A percentile compares a stretch with the other conserved stretches of the same genome.
phyloP scores from a whole-genome alignment of 495 filamentous ascomycete genomes.

The Penicillium dipodomyicola region DNA sequence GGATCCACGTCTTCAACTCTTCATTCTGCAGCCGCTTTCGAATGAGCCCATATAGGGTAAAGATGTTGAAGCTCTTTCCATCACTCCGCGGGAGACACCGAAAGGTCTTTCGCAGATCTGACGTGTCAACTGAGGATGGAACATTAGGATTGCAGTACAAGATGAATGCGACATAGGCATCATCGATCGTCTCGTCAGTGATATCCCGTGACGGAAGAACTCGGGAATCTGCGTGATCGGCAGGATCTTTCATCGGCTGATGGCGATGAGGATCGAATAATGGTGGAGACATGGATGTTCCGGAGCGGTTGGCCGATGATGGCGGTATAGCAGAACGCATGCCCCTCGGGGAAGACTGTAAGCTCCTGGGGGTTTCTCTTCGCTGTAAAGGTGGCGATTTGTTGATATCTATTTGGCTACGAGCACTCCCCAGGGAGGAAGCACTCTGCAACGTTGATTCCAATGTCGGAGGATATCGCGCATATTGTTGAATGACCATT shows the following conservation, averaged over 20 bases:
- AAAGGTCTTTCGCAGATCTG: slow-evolving; percentile 76
- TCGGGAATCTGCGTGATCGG: slow-evolving; percentile 38
- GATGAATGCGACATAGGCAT: slow-evolving; percentile 85
- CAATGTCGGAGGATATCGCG: slow-evolving; percentile 41
- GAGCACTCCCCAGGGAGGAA: slow-evolving; percentile 45
- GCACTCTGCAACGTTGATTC: slow-evolving; percentile 43
- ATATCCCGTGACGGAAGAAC: slow-evolving; percentile 68
- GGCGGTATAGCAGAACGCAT: slow-evolving; percentile 32
- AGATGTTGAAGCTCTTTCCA: slow-evolving; percentile 87
- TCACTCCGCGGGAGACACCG: slow-evolving; percentile 85
- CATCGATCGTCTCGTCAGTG: slow-evolving; percentile 72
- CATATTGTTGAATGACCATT: slow-evolving; percentile 47
- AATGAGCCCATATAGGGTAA: slow-evolving; percentile 78
- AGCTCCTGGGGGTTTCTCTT: slow-evolving; percentile 45
- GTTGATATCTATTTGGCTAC: slow-evolving; percentile 37
- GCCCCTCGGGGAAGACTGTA: slow-evolving; percentile 44
- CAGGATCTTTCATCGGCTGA: slow-evolving; percentile 33
- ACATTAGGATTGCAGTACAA: slow-evolving; percentile 87
- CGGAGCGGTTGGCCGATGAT: slow-evolving; percentile 33
- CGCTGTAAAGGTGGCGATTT: slow-evolving; percentile 43
- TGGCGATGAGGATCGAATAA: slow-evolving; percentile 37
- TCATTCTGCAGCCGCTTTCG: slow-evolving; percentile 69
- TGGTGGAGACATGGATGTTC: slow-evolving; percentile 45
- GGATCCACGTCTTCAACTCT: slow-evolving; percentile 95
- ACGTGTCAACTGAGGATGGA: slow-evolving; percentile 66